Conservation (phyloP, 192 early-diverging fungal species). For the Mortierella claussenii region DNA sequence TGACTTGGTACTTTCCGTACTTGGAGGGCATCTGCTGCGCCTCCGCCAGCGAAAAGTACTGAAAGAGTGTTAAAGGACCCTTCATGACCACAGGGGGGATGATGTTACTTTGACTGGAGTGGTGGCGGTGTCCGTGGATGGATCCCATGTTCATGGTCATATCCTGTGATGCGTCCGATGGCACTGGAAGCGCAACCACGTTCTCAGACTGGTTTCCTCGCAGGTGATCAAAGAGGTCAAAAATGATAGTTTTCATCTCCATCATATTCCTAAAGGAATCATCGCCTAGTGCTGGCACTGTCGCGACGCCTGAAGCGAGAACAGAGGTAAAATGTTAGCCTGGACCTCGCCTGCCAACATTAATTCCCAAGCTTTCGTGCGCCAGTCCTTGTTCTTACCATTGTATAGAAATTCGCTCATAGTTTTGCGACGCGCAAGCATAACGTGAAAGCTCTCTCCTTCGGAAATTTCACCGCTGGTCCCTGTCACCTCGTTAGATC, state of each 20-base stretch:
- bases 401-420: constrained; percentile 50
- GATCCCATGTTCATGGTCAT: constrained; percentile 40
- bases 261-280: constrained; percentile 48
- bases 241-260: constrained; percentile 47
- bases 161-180: constrained; percentile 44
- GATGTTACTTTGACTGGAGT: constrained; percentile 58
- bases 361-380: no score
- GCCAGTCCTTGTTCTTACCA: no score
- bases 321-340: no score
- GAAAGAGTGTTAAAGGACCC: constrained; percentile 34
- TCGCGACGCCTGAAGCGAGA: constrained; percentile 35
- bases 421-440: constrained; percentile 56
- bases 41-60: constrained; percentile 46
- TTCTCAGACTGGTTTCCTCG: constrained; percentile 28
- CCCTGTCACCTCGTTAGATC: constrained; percentile 55
- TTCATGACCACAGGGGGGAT: constrained; percentile 49
- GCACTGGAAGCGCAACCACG: constrained; percentile 35
- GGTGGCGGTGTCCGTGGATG: constrained; percentile 52
- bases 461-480: constrained; percentile 59
- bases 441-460: constrained; percentile 59
- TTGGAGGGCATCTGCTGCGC: constrained; percentile 63
- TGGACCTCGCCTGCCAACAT: no score
- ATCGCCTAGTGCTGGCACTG: constrained; percentile 34
- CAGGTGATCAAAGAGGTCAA: constrained; percentile 42
- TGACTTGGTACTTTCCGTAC: constrained; percentile 65